Evolutionary conservation across 2,329 filamentous ascomycete species (phyloP).

Genomic region (Fusarium tanahbumbuense): DNA sequence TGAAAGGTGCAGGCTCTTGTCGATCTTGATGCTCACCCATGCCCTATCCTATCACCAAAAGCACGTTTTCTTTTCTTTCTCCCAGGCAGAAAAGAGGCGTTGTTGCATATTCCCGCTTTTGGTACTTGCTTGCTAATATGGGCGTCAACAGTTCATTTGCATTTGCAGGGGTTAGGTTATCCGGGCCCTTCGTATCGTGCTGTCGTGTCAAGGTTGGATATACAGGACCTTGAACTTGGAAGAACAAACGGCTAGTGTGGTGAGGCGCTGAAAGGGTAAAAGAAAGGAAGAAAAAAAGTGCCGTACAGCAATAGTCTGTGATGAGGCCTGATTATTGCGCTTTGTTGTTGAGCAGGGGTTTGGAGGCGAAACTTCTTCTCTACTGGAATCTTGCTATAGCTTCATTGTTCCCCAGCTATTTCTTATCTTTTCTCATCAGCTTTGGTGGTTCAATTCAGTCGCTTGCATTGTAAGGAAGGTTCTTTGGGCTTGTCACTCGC

Average conservation of each 20-base stretch:
- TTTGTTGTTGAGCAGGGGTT: constrained; percentile 7
- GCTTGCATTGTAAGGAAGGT: constrained; percentile 19
- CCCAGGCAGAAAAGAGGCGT: neutral
- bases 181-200: constrained; percentile 40
- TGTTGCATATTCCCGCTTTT: neutral
- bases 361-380: neutral
- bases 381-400: constrained; percentile 41
- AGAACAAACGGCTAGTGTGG: constrained; percentile 4
- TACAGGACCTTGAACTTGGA: constrained; percentile 2
- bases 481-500: constrained; percentile 29
- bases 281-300: neutral
- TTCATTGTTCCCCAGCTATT: constrained; percentile 35
- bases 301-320: constrained; percentile 9
- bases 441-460: constrained; percentile 23
- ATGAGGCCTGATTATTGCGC: constrained; percentile 25
- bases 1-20: neutral
- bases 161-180: neutral
- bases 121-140: neutral
- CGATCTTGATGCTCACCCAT: neutral
- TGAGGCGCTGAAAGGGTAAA: constrained; percentile 24
- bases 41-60: neutral
- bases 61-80: neutral
- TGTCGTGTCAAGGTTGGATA: constrained; percentile 36
- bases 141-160: neutral
- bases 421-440: constrained; percentile 2